Conservation (phyloP, 1,284 basidiomycete genomes). For the Cryptococcus sp. region DNA sequence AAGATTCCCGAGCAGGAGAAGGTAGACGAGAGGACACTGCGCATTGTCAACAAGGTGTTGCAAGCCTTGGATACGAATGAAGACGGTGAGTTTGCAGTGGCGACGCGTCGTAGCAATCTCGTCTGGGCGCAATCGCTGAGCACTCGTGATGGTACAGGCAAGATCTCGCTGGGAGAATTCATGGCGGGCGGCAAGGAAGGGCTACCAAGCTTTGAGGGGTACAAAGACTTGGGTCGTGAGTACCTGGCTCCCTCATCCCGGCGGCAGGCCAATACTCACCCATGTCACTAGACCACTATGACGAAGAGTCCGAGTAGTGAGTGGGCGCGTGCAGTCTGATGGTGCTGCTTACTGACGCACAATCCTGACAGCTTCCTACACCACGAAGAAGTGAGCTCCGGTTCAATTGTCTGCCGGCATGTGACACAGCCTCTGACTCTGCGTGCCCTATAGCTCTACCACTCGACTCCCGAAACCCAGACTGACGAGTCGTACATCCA, state of each 20-base stretch:
- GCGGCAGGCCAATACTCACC: background rate
- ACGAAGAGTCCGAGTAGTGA: constrained; percentile 55
- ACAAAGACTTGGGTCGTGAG: constrained; percentile 83
- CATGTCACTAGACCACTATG: constrained; percentile 42
- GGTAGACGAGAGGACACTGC: constrained; percentile 78
- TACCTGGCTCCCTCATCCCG: constrained; percentile 5
- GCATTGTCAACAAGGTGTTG: constrained; percentile 75
- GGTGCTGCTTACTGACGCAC: background rate
- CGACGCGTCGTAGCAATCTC: background rate
- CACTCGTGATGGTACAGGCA: constrained; percentile 43
- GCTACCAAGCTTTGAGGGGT: constrained; percentile 85
- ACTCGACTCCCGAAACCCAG: constrained; percentile 93
- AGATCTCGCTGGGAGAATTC: constrained; percentile 76
- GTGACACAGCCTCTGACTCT: background rate
- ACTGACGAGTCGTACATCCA: constrained; percentile 92
- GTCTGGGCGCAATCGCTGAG: background rate
- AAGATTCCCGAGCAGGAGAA: constrained; percentile 75
- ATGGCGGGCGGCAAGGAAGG: constrained; percentile 66
- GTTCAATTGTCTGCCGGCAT: background rate
- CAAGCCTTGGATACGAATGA: constrained; percentile 68
- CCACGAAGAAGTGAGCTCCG: constrained; percentile 68
- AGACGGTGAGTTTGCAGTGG: constrained; percentile 57
- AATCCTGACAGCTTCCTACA: constrained; percentile 62
- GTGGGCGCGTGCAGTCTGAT: constrained; percentile 10
- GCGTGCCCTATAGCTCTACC: constrained; percentile 67